These are phyloP conservation scores for Rhizomucor miehei DNA, from an alignment of 371 early-diverging fungal genomes.

Conservation along the genomic window DNA sequence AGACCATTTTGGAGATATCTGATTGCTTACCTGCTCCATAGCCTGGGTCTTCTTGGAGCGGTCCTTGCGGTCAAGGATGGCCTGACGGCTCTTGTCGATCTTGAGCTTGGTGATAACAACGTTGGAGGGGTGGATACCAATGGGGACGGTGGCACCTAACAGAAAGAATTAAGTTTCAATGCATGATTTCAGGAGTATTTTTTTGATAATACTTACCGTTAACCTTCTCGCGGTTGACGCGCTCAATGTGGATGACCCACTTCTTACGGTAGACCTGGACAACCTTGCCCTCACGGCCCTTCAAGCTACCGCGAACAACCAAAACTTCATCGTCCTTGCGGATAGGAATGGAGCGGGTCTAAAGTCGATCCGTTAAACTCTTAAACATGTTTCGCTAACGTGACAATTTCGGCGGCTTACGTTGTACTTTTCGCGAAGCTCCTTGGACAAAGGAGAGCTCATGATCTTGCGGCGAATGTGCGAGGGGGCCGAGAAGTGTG, in stretches of 20 bases:
- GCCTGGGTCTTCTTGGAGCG: constrained; percentile 22
- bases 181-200: not conserved
- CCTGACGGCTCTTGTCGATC: constrained; percentile 93
- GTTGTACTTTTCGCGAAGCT: constrained; percentile 93
- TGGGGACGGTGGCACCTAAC: constrained; percentile 72
- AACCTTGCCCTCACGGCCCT: constrained; percentile 97
- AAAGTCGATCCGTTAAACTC: not conserved
- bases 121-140: constrained; percentile 97
- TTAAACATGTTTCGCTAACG: not conserved
- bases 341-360: constrained; percentile 91
- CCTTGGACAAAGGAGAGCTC: constrained; percentile 94
- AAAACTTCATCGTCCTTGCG: constrained; percentile 96
- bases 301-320: constrained; percentile 91
- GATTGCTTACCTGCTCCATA: constrained; percentile 30
- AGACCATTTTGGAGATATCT: no score
- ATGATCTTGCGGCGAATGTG: constrained; percentile 91
- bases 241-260: constrained; percentile 97
- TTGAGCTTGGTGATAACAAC: constrained; percentile 91
- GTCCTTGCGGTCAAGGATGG: constrained; percentile 77
- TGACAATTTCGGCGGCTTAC: constrained; percentile 39
- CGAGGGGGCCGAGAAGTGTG: constrained; percentile 97
- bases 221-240: constrained; percentile 92
- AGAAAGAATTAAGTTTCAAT: not conserved
- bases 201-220: constrained; percentile 62
- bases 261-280: constrained; percentile 94